Evolutionary conservation across 192 early-diverging fungal genomes (phyloP).

Genomic region (Glomus cerebriforme): DNA sequence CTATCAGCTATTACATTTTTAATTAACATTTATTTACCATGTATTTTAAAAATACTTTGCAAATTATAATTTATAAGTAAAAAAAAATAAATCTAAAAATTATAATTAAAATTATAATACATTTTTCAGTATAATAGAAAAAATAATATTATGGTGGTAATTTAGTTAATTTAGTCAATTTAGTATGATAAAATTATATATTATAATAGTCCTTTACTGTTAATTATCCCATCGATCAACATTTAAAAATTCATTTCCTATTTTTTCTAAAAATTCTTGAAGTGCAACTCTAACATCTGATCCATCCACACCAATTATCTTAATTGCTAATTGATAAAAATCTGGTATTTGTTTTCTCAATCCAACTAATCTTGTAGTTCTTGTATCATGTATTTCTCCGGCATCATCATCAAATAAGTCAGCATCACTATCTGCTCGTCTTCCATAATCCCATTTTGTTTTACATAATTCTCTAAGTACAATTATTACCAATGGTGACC

Average conservation of each 20-base stretch:
- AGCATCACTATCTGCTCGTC: not conserved
- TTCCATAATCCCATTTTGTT: slow-evolving; percentile 32
- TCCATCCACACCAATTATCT: slow-evolving; percentile 46
- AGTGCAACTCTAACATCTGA: slow-evolving; percentile 44
- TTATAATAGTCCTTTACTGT: not conserved
- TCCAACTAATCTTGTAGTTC: slow-evolving; percentile 25
- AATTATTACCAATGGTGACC: slow-evolving; percentile 48
- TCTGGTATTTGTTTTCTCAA: slow-evolving; percentile 45
- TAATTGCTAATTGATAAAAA: slow-evolving; percentile 43
- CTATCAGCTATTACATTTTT: too few species aligned
- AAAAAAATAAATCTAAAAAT: too few species aligned
- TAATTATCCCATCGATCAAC: slow-evolving; percentile 20
- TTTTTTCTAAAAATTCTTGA: slow-evolving; percentile 48
- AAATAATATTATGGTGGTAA: too few species aligned
- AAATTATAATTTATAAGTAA: too few species aligned
- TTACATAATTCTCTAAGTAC: slow-evolving; percentile 44
- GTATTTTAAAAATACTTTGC: too few species aligned
- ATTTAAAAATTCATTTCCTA: slow-evolving; percentile 37
- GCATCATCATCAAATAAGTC: slow-evolving; percentile 20
- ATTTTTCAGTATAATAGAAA: too few species aligned
- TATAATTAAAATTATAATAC: too few species aligned
- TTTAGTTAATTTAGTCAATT: too few species aligned
- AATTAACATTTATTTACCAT: too few species aligned
- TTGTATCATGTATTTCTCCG: not conserved
- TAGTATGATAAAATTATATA: too few species aligned